Percentiles rank a stretch among this genome's conserved stretches.
These are phyloP conservation scores for Dactylella cylindrospora DNA, from an alignment of 2,329 filamentous ascomycete genomes.

Conservation along the genomic window DNA sequence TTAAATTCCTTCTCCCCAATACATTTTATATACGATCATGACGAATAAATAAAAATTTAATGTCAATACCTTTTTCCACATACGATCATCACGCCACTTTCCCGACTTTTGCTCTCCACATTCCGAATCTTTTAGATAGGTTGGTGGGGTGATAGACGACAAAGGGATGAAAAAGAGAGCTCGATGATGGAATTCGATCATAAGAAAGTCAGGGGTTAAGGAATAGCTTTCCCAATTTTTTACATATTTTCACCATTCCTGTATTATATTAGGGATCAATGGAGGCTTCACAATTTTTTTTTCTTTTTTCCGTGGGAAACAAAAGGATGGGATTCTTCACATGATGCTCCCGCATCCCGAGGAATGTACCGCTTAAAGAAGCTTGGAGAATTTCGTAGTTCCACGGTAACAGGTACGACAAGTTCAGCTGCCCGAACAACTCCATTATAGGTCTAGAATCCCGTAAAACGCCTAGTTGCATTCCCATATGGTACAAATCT, in stretches of 20 bases:
- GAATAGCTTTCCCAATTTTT: slow-evolving; percentile 10
- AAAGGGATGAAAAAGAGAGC: slow-evolving; percentile 9
- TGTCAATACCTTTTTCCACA: background rate
- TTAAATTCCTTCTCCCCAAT: slow-evolving; percentile 12
- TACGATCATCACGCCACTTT: background rate
- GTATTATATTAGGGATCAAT: slow-evolving; percentile 40
- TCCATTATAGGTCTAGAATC: background rate
- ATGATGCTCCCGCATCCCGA: no score
- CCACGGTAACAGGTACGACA: no score
- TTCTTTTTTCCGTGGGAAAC: no score
- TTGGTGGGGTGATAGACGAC: slow-evolving; percentile 17
- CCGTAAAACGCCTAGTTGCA: no score
- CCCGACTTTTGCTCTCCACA: no score
- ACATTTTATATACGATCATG: slow-evolving; percentile 12
- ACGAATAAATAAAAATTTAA: slow-evolving; percentile 9
- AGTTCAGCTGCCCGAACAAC: slow-evolving; percentile 12
- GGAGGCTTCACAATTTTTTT: slow-evolving; percentile 16
- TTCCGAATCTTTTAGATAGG: slow-evolving; percentile 25
- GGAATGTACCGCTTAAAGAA: no score
- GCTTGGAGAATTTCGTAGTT: no score
- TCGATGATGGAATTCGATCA: slow-evolving; percentile 8
- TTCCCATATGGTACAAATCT: slow-evolving; percentile 1
- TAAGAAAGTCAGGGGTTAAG: slow-evolving; percentile 12
- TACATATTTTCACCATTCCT: slow-evolving; percentile 44
- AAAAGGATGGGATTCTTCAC: no score